Conservation (phyloP, 73 alveolate species). For the Diophrys sp. region DNA sequence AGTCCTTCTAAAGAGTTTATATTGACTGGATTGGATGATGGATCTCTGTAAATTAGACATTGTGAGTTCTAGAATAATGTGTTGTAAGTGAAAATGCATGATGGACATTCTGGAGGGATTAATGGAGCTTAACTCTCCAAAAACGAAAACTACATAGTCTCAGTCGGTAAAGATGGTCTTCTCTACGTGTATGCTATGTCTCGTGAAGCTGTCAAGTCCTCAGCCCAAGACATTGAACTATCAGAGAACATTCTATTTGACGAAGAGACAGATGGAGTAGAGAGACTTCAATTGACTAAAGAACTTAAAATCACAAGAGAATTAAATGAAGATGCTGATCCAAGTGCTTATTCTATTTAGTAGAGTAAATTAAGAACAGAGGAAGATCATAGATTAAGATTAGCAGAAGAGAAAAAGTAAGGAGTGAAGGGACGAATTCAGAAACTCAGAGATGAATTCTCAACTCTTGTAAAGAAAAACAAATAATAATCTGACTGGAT, state of each 20-base stretch:
- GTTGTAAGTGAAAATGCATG: conserved; percentile 71
- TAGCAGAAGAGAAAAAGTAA: conserved; percentile 86
- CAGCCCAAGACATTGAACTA: conserved; percentile 36
- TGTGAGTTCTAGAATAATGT: conserved; percentile 42
- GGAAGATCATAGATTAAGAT: conserved; percentile 78
- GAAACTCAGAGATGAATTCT: conserved; percentile 71
- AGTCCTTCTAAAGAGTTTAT: conserved; percentile 55
- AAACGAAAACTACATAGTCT: conserved; percentile 56
- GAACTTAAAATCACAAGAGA: conserved; percentile 45
- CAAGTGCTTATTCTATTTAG: conserved; percentile 66
- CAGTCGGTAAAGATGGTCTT: conserved; percentile 86
- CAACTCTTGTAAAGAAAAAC: conserved; percentile 42
- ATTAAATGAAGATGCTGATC: conserved; percentile 74
- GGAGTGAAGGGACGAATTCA: conserved; percentile 64
- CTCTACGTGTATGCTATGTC: conserved; percentile 65
- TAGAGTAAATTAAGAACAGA: conserved; percentile 83
- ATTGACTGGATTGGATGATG: conserved; percentile 63
- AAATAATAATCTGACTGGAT: conserved; percentile 43
- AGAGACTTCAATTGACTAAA: conserved; percentile 53
- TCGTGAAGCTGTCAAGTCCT: conserved; percentile 34
- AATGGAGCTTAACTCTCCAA: conserved; percentile 58
- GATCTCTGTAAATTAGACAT: conserved; percentile 61
- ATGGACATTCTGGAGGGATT: conserved; percentile 65
- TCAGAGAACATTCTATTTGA: conserved; percentile 34
- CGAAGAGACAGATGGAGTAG: conserved; percentile 58